Conservation (phyloP, 2,329 filamentous ascomycete species). For the Fusarium odoratissimum region DNA sequence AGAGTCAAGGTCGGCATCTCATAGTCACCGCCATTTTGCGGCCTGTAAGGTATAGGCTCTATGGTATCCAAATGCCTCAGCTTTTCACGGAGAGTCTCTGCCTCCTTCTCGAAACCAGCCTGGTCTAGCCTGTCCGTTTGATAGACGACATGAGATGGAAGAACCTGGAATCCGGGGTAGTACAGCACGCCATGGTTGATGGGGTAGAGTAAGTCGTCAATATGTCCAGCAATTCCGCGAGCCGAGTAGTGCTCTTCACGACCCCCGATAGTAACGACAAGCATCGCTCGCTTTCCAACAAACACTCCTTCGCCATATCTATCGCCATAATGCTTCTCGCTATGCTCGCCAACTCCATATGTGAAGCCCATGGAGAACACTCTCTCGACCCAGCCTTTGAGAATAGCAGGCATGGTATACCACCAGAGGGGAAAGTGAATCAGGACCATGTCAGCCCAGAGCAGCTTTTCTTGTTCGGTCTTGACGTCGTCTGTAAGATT, state of each 20-base stretch:
- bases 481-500: slow-evolving; percentile 27
- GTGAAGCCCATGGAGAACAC: slow-evolving; percentile 16
- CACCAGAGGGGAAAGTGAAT: slow-evolving; percentile 32
- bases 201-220: slow-evolving; percentile 25
- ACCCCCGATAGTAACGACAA: neutral
- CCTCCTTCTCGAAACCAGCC: neutral
- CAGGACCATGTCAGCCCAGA: slow-evolving; percentile 24
- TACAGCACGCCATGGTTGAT: slow-evolving; percentile 24
- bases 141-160: slow-evolving; percentile 23
- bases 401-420: slow-evolving; percentile 26
- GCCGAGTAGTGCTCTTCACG: slow-evolving; percentile 13
- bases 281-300: slow-evolving; percentile 14
- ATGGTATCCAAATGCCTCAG: slow-evolving; percentile 1
- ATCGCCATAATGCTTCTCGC: slow-evolving; percentile 14
- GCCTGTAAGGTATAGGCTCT: slow-evolving; percentile 9
- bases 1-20: slow-evolving; percentile 17
- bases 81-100: slow-evolving; percentile 4
- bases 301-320: slow-evolving; percentile 26
- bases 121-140: neutral
- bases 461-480: slow-evolving; percentile 22
- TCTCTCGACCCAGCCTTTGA: slow-evolving; percentile 29
- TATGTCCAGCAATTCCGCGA: slow-evolving; percentile 14
- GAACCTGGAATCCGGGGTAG: slow-evolving; percentile 15
- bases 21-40: slow-evolving; percentile 23
- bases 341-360: slow-evolving; percentile 19